Base-by-base conservation (phyloP, 768 basidiomycete genomes). In the Rubroboletus satanas region DNA sequence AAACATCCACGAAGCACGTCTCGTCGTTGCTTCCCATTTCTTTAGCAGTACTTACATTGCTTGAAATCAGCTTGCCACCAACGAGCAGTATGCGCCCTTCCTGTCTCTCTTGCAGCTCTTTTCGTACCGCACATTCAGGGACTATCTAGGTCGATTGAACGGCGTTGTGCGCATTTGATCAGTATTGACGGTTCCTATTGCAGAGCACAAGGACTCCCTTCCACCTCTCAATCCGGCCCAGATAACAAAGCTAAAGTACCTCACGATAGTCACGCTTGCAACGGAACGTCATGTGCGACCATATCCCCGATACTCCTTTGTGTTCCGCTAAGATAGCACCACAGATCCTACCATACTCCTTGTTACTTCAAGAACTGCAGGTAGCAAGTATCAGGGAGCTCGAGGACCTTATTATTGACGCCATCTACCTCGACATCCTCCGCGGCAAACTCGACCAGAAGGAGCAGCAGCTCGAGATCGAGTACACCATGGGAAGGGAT, bases 361-460 rank as follows among this genome's bases (percentile, higher is more conserved):
- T 79, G 35, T 81, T 98, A 2, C 80, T 91, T 7, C 67, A 81
- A 48, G 75, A 80, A 4, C 80, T 99, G 18, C 82, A 91, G 46
- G 79, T 96, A 71, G 77, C 84, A 4, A 85, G 82, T 6, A 83
- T 95, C 54, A 87, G 95, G 51, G 90, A 90, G 53, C 84, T 99
- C 3, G 96, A 99, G 70, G 95, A 98, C 72, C 83, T 98, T 59
- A 90, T 98, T 67, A 98, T 99, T 70, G 94, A 98, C 64, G 90
- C 90, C 11, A 94, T 98, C 71, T 98, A 98, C 73, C 83, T 90
- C 38, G 89, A 92, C 68, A 76, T 97, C 37, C 78, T 99, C 36
- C 84, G 84, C 47, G 96, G 93, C 10, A 93, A 91, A 66, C 85
- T 99, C 46, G 93, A 98, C 71, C 96, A 98, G 73, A 90, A 91